Evolutionary conservation across 139 green algal genomes (phyloP).

Genomic region (Medakamo hakoo): DNA sequence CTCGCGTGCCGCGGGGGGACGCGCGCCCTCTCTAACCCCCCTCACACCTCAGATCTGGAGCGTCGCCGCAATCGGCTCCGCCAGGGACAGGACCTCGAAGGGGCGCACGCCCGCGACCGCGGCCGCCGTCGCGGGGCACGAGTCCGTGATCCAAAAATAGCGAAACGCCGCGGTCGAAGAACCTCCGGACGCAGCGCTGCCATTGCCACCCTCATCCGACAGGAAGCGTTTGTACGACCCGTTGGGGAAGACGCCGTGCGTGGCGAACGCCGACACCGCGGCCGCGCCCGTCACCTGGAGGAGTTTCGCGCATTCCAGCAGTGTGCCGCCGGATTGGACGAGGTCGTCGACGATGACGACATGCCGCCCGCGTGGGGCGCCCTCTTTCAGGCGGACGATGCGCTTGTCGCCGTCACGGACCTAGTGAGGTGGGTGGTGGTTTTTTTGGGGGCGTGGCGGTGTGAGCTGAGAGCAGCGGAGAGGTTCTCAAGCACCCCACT

Average conservation of each 20-base stretch:
- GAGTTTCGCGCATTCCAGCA: conserved; percentile 89
- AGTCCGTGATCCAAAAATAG: conserved; percentile 96
- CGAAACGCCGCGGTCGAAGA: conserved; percentile 30
- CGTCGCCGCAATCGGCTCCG: conserved; percentile 67
- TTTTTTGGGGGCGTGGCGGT: too few species aligned
- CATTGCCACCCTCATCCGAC: conserved; percentile 2
- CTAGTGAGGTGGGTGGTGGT: too few species aligned
- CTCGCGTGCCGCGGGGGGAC: too few species aligned
- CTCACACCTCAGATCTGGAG: conserved; percentile 62
- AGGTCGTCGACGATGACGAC: conserved; percentile 98
- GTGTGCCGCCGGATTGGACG: conserved; percentile 83
- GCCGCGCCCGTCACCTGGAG: conserved; percentile 35
- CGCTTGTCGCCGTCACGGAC: conserved; percentile 87
- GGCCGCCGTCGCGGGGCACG: conserved; percentile 63
- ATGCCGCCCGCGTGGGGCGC: conserved; percentile 63
- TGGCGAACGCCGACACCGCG: conserved; percentile 83
- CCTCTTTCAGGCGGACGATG: conserved; percentile 92
- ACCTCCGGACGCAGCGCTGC: conserved; percentile 18
- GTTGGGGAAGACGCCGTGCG: conserved; percentile 93
- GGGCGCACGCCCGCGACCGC: conserved; percentile 45
- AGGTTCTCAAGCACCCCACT: too few species aligned
- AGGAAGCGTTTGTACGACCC: conserved; percentile 68
- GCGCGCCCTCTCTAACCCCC: too few species aligned
- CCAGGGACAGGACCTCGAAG: conserved; percentile 85
- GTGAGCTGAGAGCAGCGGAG: too few species aligned